Percentiles rank a stretch among this genome's conserved stretches.
phyloP scores from a whole-genome alignment of 2,329 filamentous ascomycete species.

The Aspergillus latus region DNA sequence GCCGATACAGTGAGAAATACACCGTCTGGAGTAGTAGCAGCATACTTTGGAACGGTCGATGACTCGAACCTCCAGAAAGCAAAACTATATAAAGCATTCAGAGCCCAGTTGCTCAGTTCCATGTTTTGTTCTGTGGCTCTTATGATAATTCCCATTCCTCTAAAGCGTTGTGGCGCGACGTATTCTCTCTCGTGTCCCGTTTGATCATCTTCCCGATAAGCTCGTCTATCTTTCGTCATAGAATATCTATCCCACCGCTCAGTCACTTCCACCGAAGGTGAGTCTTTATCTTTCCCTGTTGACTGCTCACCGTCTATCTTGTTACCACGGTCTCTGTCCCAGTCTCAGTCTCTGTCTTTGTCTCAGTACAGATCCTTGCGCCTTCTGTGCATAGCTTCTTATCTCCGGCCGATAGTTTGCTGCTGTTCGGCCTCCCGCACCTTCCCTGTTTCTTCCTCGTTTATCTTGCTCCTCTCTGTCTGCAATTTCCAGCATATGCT shows the following conservation, averaged over 20 bases:
- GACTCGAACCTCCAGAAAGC: not conserved
- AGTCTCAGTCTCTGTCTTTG: not conserved
- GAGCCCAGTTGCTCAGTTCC: not conserved
- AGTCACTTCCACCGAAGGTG: not conserved
- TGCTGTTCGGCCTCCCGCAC: not conserved
- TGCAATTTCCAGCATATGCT: constrained; percentile 5
- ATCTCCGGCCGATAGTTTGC: not conserved
- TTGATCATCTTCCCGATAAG: not conserved
- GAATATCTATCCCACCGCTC: not conserved
- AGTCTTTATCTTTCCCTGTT: not conserved
- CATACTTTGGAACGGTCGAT: constrained; percentile 1
- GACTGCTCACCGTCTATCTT: not conserved
- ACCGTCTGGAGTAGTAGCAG: not conserved
- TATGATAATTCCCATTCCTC: not conserved
- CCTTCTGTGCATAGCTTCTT: not conserved
- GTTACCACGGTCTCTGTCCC: no score
- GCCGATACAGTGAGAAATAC: constrained; percentile 1
- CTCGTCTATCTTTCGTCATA: not conserved
- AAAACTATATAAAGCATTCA: constrained; percentile 12
- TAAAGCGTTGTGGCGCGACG: not conserved
- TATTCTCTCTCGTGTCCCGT: not conserved
- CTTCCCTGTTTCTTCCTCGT: not conserved
- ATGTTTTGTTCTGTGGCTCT: not conserved
- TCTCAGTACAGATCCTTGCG: not conserved
- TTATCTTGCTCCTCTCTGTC: not conserved